phyloP scores from a whole-genome alignment of 2,329 filamentous ascomycete genomes.

The Monosporascus sp. region DNA sequence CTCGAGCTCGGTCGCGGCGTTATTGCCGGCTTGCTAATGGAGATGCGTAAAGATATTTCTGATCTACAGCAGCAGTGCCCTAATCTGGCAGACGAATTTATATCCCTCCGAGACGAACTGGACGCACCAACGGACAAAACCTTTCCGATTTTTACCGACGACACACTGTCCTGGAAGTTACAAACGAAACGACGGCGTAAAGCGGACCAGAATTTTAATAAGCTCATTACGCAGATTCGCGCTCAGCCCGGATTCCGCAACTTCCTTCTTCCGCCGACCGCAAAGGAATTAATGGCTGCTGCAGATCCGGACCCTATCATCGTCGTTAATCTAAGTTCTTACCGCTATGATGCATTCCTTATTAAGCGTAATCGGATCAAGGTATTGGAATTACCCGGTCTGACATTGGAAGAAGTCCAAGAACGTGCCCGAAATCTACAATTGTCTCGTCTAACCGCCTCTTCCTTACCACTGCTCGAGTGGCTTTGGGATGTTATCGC shows the following conservation, averaged over 20 bases:
- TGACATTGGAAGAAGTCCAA: background rate
- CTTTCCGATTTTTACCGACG: background rate
- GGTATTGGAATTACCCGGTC: constrained; percentile 3
- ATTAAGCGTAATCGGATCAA: constrained; percentile 6
- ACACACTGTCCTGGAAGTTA: background rate
- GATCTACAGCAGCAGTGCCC: background rate
- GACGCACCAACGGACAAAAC: background rate
- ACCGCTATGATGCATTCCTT: constrained; percentile 6
- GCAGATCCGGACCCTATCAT: constrained; percentile 4
- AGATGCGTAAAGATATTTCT: constrained; percentile 1
- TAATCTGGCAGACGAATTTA: background rate
- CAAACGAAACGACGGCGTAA: constrained; percentile 3
- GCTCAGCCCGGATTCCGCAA: constrained; percentile 1
- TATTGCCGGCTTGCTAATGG: constrained; percentile 11
- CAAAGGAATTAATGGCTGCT: constrained; percentile 2
- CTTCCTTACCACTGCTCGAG: too few species aligned
- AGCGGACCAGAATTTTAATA: constrained; percentile 1
- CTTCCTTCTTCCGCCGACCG: constrained; percentile 2
- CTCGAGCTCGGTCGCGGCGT: constrained; percentile 24
- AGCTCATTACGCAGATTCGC: constrained; percentile 2
- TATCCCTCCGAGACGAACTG: constrained; percentile 9
- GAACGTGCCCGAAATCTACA: too few species aligned
- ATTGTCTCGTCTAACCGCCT: too few species aligned
- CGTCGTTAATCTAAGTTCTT: constrained; percentile 5
- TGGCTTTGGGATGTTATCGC: too few species aligned